phyloP scores from a whole-genome alignment of 1,284 basidiomycete species.

The Pseudozyma hubeiensis region DNA sequence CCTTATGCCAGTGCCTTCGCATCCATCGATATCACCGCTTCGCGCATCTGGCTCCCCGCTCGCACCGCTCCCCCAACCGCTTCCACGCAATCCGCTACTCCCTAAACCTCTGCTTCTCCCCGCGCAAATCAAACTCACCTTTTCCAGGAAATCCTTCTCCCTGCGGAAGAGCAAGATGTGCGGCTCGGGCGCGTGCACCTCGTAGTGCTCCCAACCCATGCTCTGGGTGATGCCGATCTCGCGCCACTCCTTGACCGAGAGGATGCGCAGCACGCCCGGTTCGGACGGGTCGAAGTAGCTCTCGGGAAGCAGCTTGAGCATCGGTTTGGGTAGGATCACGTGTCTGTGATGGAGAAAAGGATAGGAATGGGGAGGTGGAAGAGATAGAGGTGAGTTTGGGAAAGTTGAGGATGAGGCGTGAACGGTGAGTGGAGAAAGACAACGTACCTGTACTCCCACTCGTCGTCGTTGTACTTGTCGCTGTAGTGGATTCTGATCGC shows the following conservation, averaged over 20 bases:
- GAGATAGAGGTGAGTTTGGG: not conserved
- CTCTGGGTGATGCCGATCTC: constrained; percentile 95
- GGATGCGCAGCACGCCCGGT: constrained; percentile 81
- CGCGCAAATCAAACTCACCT: constrained; percentile 30
- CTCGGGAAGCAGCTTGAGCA: constrained; percentile 67
- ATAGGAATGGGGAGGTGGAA: not conserved
- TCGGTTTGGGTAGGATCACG: constrained; percentile 67
- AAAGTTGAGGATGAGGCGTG: not conserved
- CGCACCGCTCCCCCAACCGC: no score
- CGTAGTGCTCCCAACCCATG: constrained; percentile 96
- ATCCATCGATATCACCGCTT: no score
- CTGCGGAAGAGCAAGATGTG: constrained; percentile 71
- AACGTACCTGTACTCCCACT: constrained; percentile 75
- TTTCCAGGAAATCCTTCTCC: constrained; percentile 69
- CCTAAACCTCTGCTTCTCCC: not conserved
- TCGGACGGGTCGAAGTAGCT: constrained; percentile 76
- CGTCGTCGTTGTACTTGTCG: constrained; percentile 71
- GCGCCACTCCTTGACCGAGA: constrained; percentile 90
- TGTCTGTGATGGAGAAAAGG: constrained; percentile 41
- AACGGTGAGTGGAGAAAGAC: constrained; percentile 11
- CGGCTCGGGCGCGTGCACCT: constrained; percentile 80
- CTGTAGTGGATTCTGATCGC: constrained; percentile 64
- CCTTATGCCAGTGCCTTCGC: no score
- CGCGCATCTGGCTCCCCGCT: no score
- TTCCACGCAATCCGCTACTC: not conserved